A percentile compares a stretch with the other conserved stretches of the same genome.
Evolutionary conservation across 2,329 filamentous ascomycete species (phyloP).

Genomic region (Diaporthe capsici): DNA sequence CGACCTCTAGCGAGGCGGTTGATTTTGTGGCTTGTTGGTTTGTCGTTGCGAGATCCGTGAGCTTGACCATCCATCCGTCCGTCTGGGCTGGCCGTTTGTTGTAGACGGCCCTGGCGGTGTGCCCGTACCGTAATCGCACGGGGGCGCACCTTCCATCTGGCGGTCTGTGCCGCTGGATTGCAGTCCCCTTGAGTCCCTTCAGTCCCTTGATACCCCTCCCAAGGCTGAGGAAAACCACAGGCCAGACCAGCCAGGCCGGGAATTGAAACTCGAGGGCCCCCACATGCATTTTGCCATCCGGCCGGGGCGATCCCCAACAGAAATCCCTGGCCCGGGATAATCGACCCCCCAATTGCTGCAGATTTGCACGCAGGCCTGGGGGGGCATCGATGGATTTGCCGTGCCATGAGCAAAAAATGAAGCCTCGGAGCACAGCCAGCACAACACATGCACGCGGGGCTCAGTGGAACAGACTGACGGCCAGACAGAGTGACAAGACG

Average conservation of each 20-base stretch:
- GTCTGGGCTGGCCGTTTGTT: neutral
- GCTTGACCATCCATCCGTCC: neutral
- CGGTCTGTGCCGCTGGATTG: slow-evolving; percentile 17
- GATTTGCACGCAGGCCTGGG: neutral
- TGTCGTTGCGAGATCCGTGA: neutral
- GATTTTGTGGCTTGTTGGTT: neutral
- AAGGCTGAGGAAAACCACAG: slow-evolving; percentile 13
- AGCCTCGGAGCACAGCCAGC: slow-evolving; percentile 13
- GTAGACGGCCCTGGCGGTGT: neutral
- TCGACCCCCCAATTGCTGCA: slow-evolving; percentile 23
- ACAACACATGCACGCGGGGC: neutral
- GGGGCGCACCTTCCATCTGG: slow-evolving; percentile 18
- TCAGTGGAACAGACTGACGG: neutral
- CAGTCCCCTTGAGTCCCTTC: neutral
- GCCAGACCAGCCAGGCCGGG: slow-evolving; percentile 19
- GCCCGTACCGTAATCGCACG: slow-evolving; percentile 9
- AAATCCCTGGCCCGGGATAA: slow-evolving; percentile 33
- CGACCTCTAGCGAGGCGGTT: neutral
- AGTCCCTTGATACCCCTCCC: neutral
- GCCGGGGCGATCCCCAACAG: slow-evolving; percentile 42
- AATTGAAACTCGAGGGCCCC: slow-evolving; percentile 33
- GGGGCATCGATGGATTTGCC: neutral
- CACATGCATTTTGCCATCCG: slow-evolving; percentile 38
- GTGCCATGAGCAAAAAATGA: neutral
- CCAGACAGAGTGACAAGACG: neutral